These are phyloP conservation scores for Taphrina sp. DNA, from an alignment of 1,139 yeast species.

Conservation along the genomic window DNA sequence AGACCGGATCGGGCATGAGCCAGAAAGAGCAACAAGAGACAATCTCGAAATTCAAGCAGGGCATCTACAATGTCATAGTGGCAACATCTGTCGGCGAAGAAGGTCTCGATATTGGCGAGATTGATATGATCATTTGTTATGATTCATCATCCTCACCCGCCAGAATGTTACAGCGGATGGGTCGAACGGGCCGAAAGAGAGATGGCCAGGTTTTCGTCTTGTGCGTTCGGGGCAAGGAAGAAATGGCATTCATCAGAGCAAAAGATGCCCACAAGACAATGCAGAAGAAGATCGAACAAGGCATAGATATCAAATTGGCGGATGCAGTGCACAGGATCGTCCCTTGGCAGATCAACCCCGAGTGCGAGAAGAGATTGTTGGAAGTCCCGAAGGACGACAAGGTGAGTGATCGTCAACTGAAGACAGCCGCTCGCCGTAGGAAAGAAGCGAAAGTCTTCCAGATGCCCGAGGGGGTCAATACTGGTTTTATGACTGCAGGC, in stretches of 20 bases:
- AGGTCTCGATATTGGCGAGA: constrained; percentile 97
- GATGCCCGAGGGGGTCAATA: constrained; percentile 75
- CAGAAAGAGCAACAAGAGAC: constrained; percentile 55
- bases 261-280: constrained; percentile 79
- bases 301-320: constrained; percentile 23
- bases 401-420: constrained; percentile 33
- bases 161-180: constrained; percentile 92
- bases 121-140: constrained; percentile 85
- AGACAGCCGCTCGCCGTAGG: constrained; percentile 14
- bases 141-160: constrained; percentile 94
- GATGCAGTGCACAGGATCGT: constrained; percentile 48
- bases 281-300: constrained; percentile 47
- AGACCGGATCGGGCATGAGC: constrained; percentile 46
- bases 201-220: constrained; percentile 80
- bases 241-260: constrained; percentile 74
- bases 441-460: constrained; percentile 53
- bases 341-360: constrained; percentile 58
- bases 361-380: constrained; percentile 56
- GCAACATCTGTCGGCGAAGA: constrained; percentile 99
- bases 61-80: constrained; percentile 72
- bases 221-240: constrained; percentile 69
- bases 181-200: constrained; percentile 94
- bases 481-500: constrained; percentile 63
- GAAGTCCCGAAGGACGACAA: constrained; percentile 54
- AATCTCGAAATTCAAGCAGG: constrained; percentile 68